These are phyloP conservation scores for Gentiana dahurica DNA, from an alignment of 257 asterid species.

Conservation along the genomic window DNA sequence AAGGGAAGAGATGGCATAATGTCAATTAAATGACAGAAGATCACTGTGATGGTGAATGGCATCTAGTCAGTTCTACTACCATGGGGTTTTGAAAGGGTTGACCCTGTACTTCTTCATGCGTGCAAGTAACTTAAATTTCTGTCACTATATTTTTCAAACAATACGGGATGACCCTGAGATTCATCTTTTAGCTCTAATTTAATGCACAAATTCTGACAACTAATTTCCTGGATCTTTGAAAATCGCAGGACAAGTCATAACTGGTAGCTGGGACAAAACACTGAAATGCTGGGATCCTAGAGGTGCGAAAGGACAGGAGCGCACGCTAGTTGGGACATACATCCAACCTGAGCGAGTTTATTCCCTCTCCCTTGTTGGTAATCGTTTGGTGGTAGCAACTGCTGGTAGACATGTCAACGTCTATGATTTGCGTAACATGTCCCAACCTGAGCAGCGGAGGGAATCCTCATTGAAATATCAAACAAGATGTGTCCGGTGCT, in stretches of 20 bases:
- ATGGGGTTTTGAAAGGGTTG: no score
- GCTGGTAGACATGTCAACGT: slow-evolving; percentile 97
- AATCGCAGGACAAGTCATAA: slow-evolving; percentile 80
- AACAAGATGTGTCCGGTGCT: slow-evolving; percentile 86
- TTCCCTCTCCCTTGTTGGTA: slow-evolving; percentile 81
- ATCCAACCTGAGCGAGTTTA: slow-evolving; percentile 96
- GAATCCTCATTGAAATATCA: slow-evolving; percentile 94
- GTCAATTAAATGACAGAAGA: no score
- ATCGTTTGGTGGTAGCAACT: slow-evolving; percentile 85
- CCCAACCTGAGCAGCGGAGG: slow-evolving; percentile 89
- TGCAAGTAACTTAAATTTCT: no score
- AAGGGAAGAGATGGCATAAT: no score
- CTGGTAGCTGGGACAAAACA: slow-evolving; percentile 98
- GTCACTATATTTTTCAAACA: no score
- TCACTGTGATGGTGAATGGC: no score
- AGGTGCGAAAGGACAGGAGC: slow-evolving; percentile 93
- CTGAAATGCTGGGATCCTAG: slow-evolving; percentile 98
- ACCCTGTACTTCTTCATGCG: no score
- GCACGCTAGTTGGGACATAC: slow-evolving; percentile 69
- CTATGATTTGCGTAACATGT: slow-evolving; percentile 87
- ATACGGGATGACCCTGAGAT: no score
- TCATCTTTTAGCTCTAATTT: not conserved
- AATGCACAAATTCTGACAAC: not conserved
- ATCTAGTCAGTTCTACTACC: no score
- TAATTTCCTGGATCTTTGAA: slow-evolving; percentile 5